Evolutionary conservation across 2,329 filamentous ascomycete genomes (phyloP), one percentile per base, ranked within the genome.

Genomic region (Venturia nashicola): DNA sequence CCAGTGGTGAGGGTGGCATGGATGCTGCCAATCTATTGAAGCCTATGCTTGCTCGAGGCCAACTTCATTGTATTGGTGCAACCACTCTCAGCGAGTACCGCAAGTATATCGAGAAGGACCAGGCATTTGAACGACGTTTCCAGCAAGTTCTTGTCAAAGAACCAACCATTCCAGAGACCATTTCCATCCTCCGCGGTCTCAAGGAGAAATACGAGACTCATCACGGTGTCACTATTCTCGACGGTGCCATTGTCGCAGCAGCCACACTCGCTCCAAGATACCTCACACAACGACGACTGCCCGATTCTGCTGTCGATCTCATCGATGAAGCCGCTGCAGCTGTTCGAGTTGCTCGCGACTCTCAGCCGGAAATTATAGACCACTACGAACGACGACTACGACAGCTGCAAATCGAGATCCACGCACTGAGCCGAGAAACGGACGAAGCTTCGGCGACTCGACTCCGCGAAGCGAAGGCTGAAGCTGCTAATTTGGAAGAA

Each of bases 121-220:
- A 91, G 57, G 94, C 94, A 59, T 99, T 99, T 74, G 94, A 99
- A 77, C 90, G 94, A 76, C 90, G 94, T 75, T 99, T 99, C 83
- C 94, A 99, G 75, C 94, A 99, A 76, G 94, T 99, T 46, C 77
- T 99, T 55, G 93, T 97, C 74, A 97, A 97, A 78, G 94, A 99
- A 74, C 94, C 94, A 2, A 82, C 85, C 6, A 87, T 97, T 60
- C 76, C 85, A 1, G 94, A 99, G 77, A 97, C 94, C 16, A 85
- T 99, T 67, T 99, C 94, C 27, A 99, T 99, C 71, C 86, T 99
- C n/a, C 90, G 94, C 81, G 94, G 94, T 72, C 80, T 99, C 67
- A 99, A 97, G 80, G 93, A 97, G 75, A 91, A 91, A 74, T 99
- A 97, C 77, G 94, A 99, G 78, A 90, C 96, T 61, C 94, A 99